Percentiles rank a stretch among this genome's conserved stretches.
Conservation (phyloP, 2,329 filamentous ascomycete genomes). For the Aspergillus persii region DNA sequence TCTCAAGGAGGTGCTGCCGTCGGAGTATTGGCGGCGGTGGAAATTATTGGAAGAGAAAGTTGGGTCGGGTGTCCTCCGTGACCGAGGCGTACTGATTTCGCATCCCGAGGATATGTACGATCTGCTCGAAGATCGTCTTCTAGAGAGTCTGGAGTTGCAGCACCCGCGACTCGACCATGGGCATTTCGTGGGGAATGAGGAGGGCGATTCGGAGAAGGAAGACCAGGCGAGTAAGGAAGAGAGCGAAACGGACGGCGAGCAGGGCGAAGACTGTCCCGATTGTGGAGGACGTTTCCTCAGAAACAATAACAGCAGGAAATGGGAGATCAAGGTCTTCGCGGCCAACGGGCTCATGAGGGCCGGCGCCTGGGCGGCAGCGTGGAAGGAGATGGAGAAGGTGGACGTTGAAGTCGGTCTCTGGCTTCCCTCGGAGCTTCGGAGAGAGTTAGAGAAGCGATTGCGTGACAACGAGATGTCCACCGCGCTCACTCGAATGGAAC, state of each 20-base stretch:
- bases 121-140: constrained; percentile 59
- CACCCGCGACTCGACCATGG: constrained; percentile 56
- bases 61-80: constrained; percentile 53
- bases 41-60: constrained; percentile 55
- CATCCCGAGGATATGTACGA: constrained; percentile 63
- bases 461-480: constrained; percentile 40
- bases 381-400: constrained; percentile 98
- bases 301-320: constrained; percentile 52
- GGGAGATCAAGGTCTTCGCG: constrained; percentile 79
- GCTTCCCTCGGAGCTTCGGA: constrained; percentile 53
- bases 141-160: constrained; percentile 60
- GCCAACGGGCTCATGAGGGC: constrained; percentile 92
- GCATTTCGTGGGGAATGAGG: constrained; percentile 51
- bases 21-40: constrained; percentile 45
- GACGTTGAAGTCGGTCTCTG: constrained; percentile 85
- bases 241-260: constrained; percentile 36
- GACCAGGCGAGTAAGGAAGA: constrained; percentile 30
- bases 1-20: constrained; percentile 52
- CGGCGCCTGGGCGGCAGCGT: constrained; percentile 88
- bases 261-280: constrained; percentile 49
- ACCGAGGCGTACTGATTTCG: constrained; percentile 60
- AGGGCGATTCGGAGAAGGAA: constrained; percentile 25
- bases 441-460: constrained; percentile 47
- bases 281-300: constrained; percentile 50
- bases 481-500: constrained; percentile 17